Conservation (phyloP, 2,329 filamentous ascomycete species). For the Hypocreales sp. region DNA sequence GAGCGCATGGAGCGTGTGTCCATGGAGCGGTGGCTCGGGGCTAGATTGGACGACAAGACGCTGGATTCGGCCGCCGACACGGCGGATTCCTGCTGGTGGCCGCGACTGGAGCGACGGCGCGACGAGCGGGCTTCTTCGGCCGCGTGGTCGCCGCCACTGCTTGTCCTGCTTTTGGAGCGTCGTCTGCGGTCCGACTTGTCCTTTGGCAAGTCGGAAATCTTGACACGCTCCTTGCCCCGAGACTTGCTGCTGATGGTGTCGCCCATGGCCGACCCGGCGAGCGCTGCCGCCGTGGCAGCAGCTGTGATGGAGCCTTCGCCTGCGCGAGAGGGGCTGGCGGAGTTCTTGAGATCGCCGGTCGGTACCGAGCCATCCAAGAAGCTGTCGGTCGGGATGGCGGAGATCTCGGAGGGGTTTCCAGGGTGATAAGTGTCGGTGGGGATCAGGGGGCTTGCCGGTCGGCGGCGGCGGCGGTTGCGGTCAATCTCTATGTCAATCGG, state of each 20-base stretch:
- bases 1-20: conserved; percentile 38
- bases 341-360: conserved; percentile 21
- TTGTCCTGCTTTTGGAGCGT: conserved; percentile 31
- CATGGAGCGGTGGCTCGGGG: conserved; percentile 38
- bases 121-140: conserved; percentile 28
- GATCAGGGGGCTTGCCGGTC: conserved; percentile 52
- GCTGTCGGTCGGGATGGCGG: conserved; percentile 50
- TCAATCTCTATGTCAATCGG: conserved; percentile 87
- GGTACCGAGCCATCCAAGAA: conserved; percentile 43
- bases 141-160: conserved; percentile 31
- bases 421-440: conserved; percentile 45
- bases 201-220: conserved; percentile 23
- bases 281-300: conserved; percentile 16
- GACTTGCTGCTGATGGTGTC: conserved; percentile 28
- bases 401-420: conserved; percentile 68
- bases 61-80: conserved; percentile 39
- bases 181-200: conserved; percentile 35
- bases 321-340: conserved; percentile 24
- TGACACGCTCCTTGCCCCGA: conserved; percentile 26
- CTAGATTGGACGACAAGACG: conserved; percentile 35
- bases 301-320: conserved; percentile 18
- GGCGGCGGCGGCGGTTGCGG: conserved; percentile 38
- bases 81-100: conserved; percentile 34
- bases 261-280: conserved; percentile 23
- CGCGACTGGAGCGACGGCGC: conserved; percentile 33